Evolutionary conservation across 768 basidiomycete species (phyloP), one percentile per base, ranked within the genome.

Genomic region (Rhodotorula babjevae): DNA sequence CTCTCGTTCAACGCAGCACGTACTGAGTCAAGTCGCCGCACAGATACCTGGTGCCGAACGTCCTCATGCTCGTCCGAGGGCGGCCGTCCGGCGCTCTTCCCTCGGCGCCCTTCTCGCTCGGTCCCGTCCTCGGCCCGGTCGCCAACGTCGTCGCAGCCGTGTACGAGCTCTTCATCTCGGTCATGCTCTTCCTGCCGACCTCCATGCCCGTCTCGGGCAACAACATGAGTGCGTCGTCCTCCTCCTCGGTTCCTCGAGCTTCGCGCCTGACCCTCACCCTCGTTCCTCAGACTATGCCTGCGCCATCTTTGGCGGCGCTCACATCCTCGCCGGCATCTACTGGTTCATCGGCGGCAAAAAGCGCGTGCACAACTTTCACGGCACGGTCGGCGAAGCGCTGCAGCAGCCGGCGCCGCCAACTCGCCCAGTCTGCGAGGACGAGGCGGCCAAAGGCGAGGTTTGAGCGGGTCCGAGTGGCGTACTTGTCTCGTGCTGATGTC

Each of bases 41-140:
- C 57, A 58, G 57, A 0, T 58, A 58, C 12, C 18, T 33, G 18
- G 21, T 76, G 25, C 75, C 75, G 14, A 66, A 69, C 56, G 50
- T 60, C 3, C 69, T 76, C 42, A 58, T 76, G 46, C 68, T 76
- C 52, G 59, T 74, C 69, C 68, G 72, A 12, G 70, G 70, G 1
- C 65, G 74, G 14, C 66, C 53, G 15, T 65, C 63, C 0, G 53
- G 63, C 14, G 14, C 27, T 4, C 27, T 52, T 5, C 33, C 25
- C 4, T 14, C 7, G 15, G 55, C 50, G 19, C 40, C 50, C 9
- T 67, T 52, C 63, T 7, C 16, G n/a, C 63, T 70, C 16, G 68
- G 68, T 0, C 73, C 49, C 33, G 31, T 74, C 47, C 21, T 65
- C 47, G 73, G 69, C 0, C 56, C 49, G 14, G 16, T 69, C 14